Evolutionary conservation across 768 basidiomycete genomes (phyloP).

Genomic region (Hirschioporus abietinus): DNA sequence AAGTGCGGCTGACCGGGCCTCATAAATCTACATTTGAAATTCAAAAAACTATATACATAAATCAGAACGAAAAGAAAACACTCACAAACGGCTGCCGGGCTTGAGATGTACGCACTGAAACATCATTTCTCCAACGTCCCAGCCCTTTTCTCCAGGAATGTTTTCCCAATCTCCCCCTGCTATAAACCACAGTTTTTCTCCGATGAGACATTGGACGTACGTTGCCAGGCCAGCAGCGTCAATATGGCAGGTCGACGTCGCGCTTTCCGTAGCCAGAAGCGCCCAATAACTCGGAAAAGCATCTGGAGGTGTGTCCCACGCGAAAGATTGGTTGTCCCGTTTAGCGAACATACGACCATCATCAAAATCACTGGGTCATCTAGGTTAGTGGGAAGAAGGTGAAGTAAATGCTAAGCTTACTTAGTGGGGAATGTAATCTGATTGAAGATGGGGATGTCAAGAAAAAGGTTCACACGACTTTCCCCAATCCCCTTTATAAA

Average conservation of each 20-base stretch:
- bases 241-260: neutral
- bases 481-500: neutral
- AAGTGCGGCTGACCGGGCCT: neutral
- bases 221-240: constrained; percentile 1
- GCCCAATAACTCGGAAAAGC: neutral
- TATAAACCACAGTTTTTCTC: neutral
- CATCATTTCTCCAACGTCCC: neutral
- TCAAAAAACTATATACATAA: neutral
- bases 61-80: neutral
- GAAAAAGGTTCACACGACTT: neutral
- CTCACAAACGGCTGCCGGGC: neutral
- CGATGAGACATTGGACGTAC: neutral
- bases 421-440: neutral
- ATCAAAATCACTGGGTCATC: neutral
- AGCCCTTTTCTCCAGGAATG: neutral
- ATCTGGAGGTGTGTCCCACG: neutral
- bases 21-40: neutral
- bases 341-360: neutral
- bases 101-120: neutral
- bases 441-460: neutral
- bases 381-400: neutral
- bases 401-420: neutral
- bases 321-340: neutral
- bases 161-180: neutral
- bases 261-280: neutral